Conservation (phyloP, 192 early-diverging fungal genomes). For the Paraglomus brasilianum region DNA sequence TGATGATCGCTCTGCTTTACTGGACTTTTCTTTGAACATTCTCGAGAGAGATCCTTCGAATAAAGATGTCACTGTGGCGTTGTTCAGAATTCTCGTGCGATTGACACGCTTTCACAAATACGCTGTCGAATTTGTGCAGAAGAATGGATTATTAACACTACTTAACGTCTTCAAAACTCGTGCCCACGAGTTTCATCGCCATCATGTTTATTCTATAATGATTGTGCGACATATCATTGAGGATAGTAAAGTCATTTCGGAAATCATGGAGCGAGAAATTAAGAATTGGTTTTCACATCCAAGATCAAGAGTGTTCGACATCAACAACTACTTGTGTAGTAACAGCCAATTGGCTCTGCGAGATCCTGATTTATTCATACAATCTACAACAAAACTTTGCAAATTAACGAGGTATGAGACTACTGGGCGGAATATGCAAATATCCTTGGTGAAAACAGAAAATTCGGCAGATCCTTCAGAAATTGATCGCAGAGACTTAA, state of each 20-base stretch:
- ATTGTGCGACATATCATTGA: constrained; percentile 92
- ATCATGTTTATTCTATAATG: constrained; percentile 76
- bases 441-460: constrained; percentile 48
- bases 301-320: constrained; percentile 64
- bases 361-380: constrained; percentile 63
- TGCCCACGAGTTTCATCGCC: constrained; percentile 69
- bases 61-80: constrained; percentile 60
- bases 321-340: constrained; percentile 66
- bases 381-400: constrained; percentile 62
- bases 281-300: constrained; percentile 71
- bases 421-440: constrained; percentile 57
- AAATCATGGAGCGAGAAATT: constrained; percentile 75
- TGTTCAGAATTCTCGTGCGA: constrained; percentile 78
- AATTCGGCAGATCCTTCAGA: constrained; percentile 12
- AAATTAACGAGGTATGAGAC: constrained; percentile 66
- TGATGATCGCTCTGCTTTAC: constrained; percentile 36
- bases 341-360: constrained; percentile 68
- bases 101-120: constrained; percentile 68
- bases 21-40: constrained; percentile 41
- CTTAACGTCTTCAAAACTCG: constrained; percentile 59
- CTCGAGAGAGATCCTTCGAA: constrained; percentile 40
- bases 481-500: constrained; percentile 25
- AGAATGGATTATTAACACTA: constrained; percentile 64
- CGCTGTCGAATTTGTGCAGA: constrained; percentile 67
- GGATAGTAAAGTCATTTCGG: constrained; percentile 56